Percentiles rank a stretch among this genome's conserved stretches.
Conservation (phyloP, 257 asterid species). For the Asclepias syriaca region DNA sequence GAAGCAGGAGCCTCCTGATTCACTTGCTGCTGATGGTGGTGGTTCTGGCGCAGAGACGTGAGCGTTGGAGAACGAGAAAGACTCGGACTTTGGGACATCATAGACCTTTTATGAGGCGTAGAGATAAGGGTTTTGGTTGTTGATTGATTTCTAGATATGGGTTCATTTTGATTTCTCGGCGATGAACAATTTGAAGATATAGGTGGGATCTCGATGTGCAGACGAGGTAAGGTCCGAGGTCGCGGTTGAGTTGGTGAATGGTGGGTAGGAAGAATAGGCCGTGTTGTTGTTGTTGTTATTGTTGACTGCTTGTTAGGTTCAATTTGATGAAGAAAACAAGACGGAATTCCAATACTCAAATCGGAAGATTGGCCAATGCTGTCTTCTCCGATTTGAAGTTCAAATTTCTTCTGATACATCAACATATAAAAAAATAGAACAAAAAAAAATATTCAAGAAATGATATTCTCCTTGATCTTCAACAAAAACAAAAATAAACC, state of each 20-base stretch:
- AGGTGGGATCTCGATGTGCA: conserved; percentile 28
- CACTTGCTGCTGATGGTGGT: conserved; percentile 9
- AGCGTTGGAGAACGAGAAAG: conserved; percentile 28
- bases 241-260: conserved; percentile 15
- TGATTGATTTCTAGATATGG: conserved; percentile 18
- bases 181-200: conserved; percentile 17
- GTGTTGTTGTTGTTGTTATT: neutral
- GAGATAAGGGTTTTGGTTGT: conserved; percentile 25
- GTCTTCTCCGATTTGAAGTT: conserved; percentile 26
- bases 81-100: conserved; percentile 32
- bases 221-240: conserved; percentile 9
- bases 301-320: conserved; percentile 13
- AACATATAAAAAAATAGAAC: neutral
- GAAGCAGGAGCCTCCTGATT: conserved; percentile 4
- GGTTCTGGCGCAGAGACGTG: conserved; percentile 14
- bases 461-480: neutral
- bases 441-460: neutral
- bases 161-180: conserved; percentile 24
- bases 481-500: neutral
- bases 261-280: conserved; percentile 6
- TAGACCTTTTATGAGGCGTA: conserved; percentile 35
- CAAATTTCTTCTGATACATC: conserved; percentile 29
- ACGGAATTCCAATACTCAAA: conserved; percentile 14
- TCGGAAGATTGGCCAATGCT: conserved; percentile 21
- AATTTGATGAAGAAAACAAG: conserved; percentile 11